Evolutionary conservation across 345 rosid species (phyloP), one percentile per base, ranked within the genome.

Genomic region (Euphorbia peplus): DNA sequence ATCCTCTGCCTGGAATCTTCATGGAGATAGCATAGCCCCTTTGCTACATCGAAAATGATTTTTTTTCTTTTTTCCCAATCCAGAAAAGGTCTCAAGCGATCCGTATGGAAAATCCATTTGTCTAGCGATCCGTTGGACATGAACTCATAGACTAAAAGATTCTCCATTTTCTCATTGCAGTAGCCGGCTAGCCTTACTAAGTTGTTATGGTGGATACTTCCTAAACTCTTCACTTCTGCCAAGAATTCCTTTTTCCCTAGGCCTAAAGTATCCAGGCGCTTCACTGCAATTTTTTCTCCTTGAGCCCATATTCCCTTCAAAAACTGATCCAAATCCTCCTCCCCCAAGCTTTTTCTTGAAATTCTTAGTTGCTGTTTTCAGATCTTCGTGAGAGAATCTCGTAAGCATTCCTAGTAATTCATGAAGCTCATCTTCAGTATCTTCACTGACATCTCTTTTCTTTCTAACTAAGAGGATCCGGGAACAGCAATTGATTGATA

Each of bases 1-100:
- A 75, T 68, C 28, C 55, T 54, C 10, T 74, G 58, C 8, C 28
- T 64, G 57, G 74, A 69, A 2, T 69, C 74, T 37, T 75, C 56
- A 29, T 75, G 78, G 18, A 75, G 78, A 52, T 75, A 75, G 15
- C 67, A 67, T 8, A 65, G 30, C 52, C 74, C 71, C 21, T 41
- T 70, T 0, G 71, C 71, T 66, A 71, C 60, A 9, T 50, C 69
- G 2, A 26, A 18, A 3, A 55, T 56, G 47, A 58, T 32, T 21
- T 10, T 26, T 5, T n/a, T n/a, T 44, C 37, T 58, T 14, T 37
- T 21, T 32, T 44, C n/a, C 66, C 66, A 62, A 13, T 41, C 51
- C 16, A 62, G 30, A 41, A 12, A 0, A 55, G 4, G 50, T n/a
- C 3, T 15, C 2, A 1, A 21, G 2, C 30, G 16, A 2, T 68